A percentile compares a stretch with the other conserved stretches of the same genome.
Conservation (phyloP, 2,329 filamentous ascomycete species). For the Pseudogymnoascus sp. region DNA sequence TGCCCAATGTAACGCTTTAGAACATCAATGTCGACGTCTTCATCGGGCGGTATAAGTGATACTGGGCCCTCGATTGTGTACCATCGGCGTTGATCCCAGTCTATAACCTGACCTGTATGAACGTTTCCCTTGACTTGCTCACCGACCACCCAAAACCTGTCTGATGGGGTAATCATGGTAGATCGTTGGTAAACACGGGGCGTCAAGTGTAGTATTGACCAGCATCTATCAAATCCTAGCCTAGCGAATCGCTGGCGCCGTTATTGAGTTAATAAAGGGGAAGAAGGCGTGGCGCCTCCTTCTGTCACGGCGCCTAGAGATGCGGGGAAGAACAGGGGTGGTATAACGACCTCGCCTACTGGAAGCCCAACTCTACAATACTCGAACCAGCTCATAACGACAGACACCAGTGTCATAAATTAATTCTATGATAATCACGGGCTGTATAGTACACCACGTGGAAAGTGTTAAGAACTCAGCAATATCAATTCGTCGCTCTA, state of each 20-base stretch:
- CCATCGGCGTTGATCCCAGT: neutral
- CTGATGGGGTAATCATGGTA: neutral
- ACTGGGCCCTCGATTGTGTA: neutral
- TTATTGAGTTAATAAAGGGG: neutral
- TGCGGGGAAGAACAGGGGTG: neutral
- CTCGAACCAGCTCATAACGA: no score
- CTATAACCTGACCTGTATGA: neutral
- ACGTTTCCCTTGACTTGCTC: neutral
- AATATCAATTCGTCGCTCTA: neutral
- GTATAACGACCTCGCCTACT: neutral
- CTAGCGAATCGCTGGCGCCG: neutral
- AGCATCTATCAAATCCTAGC: neutral
- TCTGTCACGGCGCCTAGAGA: neutral
- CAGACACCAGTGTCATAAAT: no score
- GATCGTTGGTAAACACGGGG: neutral
- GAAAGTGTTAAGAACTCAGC: neutral
- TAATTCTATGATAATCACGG: no score
- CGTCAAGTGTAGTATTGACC: neutral
- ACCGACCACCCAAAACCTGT: neutral
- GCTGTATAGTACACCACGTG: neutral
- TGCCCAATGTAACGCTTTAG: neutral
- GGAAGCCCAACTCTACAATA: no score
- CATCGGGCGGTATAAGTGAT: neutral
- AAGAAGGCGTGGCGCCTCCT: neutral
- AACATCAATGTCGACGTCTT: neutral